phyloP scores from a whole-genome alignment of 495 filamentous ascomycete species.

The Daldinia caldariorum region DNA sequence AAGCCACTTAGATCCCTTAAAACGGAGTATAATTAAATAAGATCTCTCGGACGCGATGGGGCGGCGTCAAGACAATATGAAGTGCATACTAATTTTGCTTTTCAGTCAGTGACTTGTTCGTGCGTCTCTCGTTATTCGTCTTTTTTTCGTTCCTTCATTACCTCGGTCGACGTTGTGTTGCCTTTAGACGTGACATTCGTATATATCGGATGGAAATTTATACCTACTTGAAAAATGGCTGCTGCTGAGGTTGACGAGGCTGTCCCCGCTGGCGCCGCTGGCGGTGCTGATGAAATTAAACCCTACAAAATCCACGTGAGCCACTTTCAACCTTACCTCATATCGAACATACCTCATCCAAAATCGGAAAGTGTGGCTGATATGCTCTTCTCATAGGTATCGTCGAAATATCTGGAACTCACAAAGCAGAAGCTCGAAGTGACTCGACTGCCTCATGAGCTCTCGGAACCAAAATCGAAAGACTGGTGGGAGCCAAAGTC shows the following conservation, averaged over 20 bases:
- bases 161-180: constrained; percentile 30
- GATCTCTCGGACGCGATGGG: constrained; percentile 23
- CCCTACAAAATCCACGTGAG: constrained; percentile 63
- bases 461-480: constrained; percentile 50
- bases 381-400: constrained; percentile 49
- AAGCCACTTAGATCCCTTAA: constrained; percentile 49
- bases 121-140: constrained; percentile 30
- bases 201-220: constrained; percentile 19
- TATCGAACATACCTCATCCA: constrained; percentile 6
- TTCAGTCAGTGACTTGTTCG: constrained; percentile 21
- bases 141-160: constrained; percentile 33
- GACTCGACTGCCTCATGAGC: constrained; percentile 63
- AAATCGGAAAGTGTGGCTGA: constrained; percentile 24
- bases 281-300: constrained; percentile 54
- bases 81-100: constrained; percentile 29
- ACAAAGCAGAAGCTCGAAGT: constrained; percentile 65
- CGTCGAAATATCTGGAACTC: constrained; percentile 61
- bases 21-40: constrained; percentile 48
- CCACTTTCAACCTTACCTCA: constrained; percentile 21
- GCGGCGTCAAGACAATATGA: constrained; percentile 27
- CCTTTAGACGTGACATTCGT: constrained; percentile 27
- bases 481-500: constrained; percentile 61
- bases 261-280: constrained; percentile 42
- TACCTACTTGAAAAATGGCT: constrained; percentile 35
- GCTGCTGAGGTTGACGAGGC: constrained; percentile 39